A percentile compares a stretch with the other conserved stretches of the same genome.
phyloP scores from a whole-genome alignment of 2,329 filamentous ascomycete species.

The Paradendryphiella salina region DNA sequence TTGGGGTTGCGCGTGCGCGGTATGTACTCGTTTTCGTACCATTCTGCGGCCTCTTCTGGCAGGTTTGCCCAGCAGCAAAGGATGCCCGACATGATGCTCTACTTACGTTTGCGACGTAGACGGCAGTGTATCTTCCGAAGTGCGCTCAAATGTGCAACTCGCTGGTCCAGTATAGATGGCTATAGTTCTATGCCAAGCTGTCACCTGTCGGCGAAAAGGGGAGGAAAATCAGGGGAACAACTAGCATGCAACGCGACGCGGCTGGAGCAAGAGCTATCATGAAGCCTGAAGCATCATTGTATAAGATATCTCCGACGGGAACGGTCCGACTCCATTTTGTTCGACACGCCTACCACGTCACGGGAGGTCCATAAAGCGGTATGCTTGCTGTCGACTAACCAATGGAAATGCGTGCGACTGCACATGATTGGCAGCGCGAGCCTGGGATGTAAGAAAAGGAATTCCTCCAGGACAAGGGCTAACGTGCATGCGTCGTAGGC shows the following conservation, averaged over 20 bases:
- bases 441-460: conserved; percentile 1
- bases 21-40: conserved; percentile 25
- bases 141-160: not conserved
- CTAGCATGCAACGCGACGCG: conserved; percentile 7
- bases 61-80: conserved; percentile 26
- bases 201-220: not conserved
- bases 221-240: not conserved
- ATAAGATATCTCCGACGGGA: conserved; percentile 3
- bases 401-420: not conserved
- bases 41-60: conserved; percentile 12
- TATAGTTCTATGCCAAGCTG: conserved; percentile 1
- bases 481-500: conserved; percentile 7
- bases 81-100: conserved; percentile 23
- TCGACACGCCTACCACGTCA: conserved; percentile 6
- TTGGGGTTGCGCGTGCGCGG: conserved; percentile 7
- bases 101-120: not conserved
- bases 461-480: conserved; percentile 6
- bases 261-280: conserved; percentile 3
- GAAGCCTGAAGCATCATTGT: conserved; percentile 5
- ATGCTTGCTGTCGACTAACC: conserved; percentile 6
- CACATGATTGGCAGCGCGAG: conserved; percentile 2
- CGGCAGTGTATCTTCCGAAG: not conserved
- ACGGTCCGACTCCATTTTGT: conserved; percentile 12
- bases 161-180: not conserved
- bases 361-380: conserved; percentile 8